Evolutionary conservation across 306 rosid species (phyloP).

Genomic region (Cyamopsis tetragonoloba): DNA sequence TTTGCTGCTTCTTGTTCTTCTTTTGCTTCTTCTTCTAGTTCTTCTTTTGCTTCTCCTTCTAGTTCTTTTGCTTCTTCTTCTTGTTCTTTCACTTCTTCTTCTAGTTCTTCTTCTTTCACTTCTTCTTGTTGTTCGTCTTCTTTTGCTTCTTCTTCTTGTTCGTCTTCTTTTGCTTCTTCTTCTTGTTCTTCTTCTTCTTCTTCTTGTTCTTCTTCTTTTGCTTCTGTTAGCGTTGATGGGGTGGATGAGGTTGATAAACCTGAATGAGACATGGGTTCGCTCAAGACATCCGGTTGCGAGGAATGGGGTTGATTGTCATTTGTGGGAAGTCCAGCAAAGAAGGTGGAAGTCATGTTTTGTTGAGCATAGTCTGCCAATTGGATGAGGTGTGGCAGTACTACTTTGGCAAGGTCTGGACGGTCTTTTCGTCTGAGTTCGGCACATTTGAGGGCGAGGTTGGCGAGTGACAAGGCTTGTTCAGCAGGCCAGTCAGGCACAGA

Average conservation of each 20-base stretch:
- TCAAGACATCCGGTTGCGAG: slow-evolving; percentile 13
- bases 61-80: no score
- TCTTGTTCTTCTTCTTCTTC: no score
- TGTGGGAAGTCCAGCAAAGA: background rate
- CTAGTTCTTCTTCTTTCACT: no score
- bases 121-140: no score
- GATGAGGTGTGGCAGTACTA: slow-evolving; percentile 53
- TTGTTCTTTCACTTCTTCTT: no score
- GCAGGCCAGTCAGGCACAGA: slow-evolving; percentile 71
- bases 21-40: no score
- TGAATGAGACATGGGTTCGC: background rate
- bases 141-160: no score
- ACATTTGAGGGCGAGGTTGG: slow-evolving; percentile 57
- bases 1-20: no score
- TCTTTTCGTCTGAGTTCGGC: slow-evolving; percentile 89
- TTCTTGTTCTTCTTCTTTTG: no score
- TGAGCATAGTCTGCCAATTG: slow-evolving; percentile 61
- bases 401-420: slow-evolving; percentile 70
- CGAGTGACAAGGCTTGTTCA: slow-evolving; percentile 48
- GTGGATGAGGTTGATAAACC: background rate
- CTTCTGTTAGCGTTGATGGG: slow-evolving; percentile 2
- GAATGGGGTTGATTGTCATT: no score
- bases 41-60: no score
- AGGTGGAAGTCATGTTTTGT: slow-evolving; percentile 26
- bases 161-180: no score